Conservation (phyloP, 768 basidiomycete species). For the Leucosporidium yakuticum region DNA sequence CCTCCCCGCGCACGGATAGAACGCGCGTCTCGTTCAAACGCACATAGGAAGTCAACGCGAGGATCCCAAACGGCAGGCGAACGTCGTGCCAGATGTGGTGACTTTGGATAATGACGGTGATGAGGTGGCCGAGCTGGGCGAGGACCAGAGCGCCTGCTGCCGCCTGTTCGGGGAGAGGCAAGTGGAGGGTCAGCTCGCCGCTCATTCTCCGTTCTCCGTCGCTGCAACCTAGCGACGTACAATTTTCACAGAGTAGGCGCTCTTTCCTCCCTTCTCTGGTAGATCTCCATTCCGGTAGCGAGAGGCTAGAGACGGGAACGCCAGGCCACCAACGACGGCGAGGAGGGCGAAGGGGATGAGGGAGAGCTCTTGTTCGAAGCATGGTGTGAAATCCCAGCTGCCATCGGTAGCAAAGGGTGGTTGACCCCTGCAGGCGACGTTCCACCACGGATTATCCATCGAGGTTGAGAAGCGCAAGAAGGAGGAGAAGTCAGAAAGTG, state of each 20-base stretch:
- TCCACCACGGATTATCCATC: constrained; percentile 4
- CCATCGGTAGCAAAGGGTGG: background rate
- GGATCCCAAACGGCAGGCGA: constrained; percentile 15
- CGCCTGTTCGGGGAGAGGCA: background rate
- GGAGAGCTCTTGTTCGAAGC: constrained; percentile 9
- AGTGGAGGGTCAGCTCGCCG: background rate
- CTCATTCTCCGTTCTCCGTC: background rate
- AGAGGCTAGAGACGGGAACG: constrained; percentile 8
- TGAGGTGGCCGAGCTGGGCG: constrained; percentile 17
- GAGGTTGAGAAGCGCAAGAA: no score
- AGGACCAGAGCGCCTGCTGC: background rate
- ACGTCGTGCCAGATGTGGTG: constrained; percentile 4
- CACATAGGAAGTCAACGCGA: constrained; percentile 15
- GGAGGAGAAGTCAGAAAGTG: no score
- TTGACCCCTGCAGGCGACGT: background rate
- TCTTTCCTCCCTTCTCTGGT: constrained; percentile 8
- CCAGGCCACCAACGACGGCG: constrained; percentile 9
- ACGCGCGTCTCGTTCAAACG: constrained; percentile 1
- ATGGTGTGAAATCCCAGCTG: constrained; percentile 18
- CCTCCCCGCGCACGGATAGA: background rate
- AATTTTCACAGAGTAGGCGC: constrained; percentile 17
- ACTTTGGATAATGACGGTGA: constrained; percentile 14
- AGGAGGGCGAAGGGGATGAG: constrained; percentile 11
- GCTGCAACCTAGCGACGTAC: constrained; percentile 7
- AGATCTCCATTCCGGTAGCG: constrained; percentile 16